Evolutionary conservation across 2,329 filamentous ascomycete genomes (phyloP), one percentile per base, ranked within the genome.

Genomic region (Epichloe uncinata): DNA sequence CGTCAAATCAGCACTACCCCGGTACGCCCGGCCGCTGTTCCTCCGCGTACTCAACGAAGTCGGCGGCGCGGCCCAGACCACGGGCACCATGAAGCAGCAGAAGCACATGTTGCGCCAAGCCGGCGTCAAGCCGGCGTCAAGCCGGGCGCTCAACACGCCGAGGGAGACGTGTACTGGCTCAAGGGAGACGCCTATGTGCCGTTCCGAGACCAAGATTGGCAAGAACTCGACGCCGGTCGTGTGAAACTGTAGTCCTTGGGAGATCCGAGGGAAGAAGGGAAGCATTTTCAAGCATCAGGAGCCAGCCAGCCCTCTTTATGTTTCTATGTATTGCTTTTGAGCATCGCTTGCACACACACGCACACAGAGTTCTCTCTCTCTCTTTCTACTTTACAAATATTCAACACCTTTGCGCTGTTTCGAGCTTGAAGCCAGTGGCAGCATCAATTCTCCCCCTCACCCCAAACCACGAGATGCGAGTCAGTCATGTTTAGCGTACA

Each of bases 1-100:
- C 58, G 76, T 76, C 0, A 61, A 69, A 13, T 63, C 65, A 6
- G 69, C 69, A 6, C 69, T 95, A 26, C 88, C 89, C 0, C 75
- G 73, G 45, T 94, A 85, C 59, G 87, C 88, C 0, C 75, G 82
- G 4, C 89, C 89, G 0, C 58, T 93, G 1, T 95, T 95, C 66
- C 63, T 95, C 45, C 74, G 89, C 12, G 66, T 89, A 5, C 75
- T 82, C 7, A 71, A 68, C 26, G 73, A 76, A 26, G 66, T 75
- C 43, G 67, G 69, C 3, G 74, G 79, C 41, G 65, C 69, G 1
- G 72, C 79, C 56, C 79, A 84, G 59, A 74, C 79, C 1, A 95
- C 89, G 4, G 87, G 88, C 0, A 95, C 88, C 45, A 85, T 88
- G 60, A 95, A 95, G 73, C 86, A 94, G 69, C 84, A 90, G 67